Evolutionary conservation across 1,284 basidiomycete genomes (phyloP).

Genomic region (Leccinum variabile): DNA sequence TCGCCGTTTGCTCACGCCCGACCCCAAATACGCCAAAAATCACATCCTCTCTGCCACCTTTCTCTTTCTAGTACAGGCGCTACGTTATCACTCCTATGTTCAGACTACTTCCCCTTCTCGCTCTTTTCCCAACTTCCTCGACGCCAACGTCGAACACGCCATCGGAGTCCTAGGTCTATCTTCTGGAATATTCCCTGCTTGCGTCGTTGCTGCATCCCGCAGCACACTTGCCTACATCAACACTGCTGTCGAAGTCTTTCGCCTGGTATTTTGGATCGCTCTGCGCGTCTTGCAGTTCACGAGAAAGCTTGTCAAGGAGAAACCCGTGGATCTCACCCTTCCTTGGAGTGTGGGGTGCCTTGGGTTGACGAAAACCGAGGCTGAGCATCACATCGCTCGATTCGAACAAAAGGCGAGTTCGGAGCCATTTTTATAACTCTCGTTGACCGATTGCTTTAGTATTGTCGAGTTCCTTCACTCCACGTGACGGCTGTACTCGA

Average conservation of each 20-base stretch:
- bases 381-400: conserved; percentile 39
- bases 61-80: conserved; percentile 52
- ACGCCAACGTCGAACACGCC: conserved; percentile 33
- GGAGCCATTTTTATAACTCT: neutral
- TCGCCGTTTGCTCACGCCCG: conserved; percentile 40
- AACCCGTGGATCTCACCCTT: conserved; percentile 30
- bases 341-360: conserved; percentile 57
- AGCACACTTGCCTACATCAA: conserved; percentile 44
- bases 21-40: conserved; percentile 40
- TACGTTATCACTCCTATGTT: conserved; percentile 51
- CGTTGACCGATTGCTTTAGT: conserved; percentile 17
- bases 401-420: conserved; percentile 40
- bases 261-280: conserved; percentile 59
- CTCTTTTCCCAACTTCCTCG: conserved; percentile 43
- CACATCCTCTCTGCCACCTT: conserved; percentile 46
- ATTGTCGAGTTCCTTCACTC: conserved; percentile 33
- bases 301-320: conserved; percentile 27
- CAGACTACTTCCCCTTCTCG: conserved; percentile 31
- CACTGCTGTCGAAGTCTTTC: conserved; percentile 50
- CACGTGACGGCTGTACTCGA: conserved; percentile 53
- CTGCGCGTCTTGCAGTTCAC: conserved; percentile 47
- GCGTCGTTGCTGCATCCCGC: conserved; percentile 49
- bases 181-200: conserved; percentile 59
- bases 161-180: conserved; percentile 59
- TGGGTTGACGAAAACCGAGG: conserved; percentile 39